Percentiles rank a stretch among this genome's conserved stretches.
Conservation (phyloP, 2,329 filamentous ascomycete species). For the Epichloe elymi region DNA sequence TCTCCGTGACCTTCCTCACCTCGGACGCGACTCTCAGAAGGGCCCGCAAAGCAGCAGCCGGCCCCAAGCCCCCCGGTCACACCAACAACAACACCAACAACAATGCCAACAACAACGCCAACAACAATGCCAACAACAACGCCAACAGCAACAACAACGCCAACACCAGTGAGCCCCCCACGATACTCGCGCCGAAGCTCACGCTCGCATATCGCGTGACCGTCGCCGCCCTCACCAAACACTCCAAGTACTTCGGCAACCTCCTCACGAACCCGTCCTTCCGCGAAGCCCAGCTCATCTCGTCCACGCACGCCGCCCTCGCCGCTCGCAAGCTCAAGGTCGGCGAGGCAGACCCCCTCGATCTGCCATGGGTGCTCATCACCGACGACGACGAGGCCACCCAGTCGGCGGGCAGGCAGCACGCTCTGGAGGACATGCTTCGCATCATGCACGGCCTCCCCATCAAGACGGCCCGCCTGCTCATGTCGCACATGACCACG, state of each 20-base stretch:
- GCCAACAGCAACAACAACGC: background rate
- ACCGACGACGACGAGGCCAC: conserved; percentile 58
- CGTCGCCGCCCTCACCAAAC: conserved; percentile 39
- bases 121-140: background rate
- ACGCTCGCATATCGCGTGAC: conserved; percentile 46
- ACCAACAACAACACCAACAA: background rate
- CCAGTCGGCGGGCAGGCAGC: conserved; percentile 43
- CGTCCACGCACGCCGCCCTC: conserved; percentile 36
- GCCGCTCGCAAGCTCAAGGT: conserved; percentile 32
- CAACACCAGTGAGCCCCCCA: conserved; percentile 7
- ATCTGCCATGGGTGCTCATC: conserved; percentile 52
- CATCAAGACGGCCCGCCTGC: conserved; percentile 27
- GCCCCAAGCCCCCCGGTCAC: conserved; percentile 15
- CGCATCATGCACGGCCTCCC: conserved; percentile 46
- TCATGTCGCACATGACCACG: conserved; percentile 50
- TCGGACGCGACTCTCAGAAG: conserved; percentile 35
- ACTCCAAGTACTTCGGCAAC: conserved; percentile 58
- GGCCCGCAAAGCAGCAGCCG: conserved; percentile 25
- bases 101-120: background rate
- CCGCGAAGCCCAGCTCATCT: conserved; percentile 45
- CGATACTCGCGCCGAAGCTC: conserved; percentile 21
- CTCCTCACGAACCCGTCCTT: conserved; percentile 52
- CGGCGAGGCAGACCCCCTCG: conserved; percentile 29
- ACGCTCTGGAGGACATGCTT: conserved; percentile 54
- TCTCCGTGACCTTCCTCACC: conserved; percentile 53